Base-by-base conservation (phyloP, 768 basidiomycete species). In the Steccherinum ochraceum region DNA sequence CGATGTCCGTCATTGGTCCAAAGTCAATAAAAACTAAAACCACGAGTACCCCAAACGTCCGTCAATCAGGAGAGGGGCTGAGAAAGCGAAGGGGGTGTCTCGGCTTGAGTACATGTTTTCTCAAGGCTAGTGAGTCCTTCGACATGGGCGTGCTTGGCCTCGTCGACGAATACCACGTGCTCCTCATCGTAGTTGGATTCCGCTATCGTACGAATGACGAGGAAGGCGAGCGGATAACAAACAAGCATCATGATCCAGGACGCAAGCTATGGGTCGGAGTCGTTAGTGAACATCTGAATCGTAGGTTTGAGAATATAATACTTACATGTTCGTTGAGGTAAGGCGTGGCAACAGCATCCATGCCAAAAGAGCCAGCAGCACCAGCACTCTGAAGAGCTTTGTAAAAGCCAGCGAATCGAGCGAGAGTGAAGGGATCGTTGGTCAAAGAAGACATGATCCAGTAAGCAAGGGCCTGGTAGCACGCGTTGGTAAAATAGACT, bases 351-450 rank as follows among this genome's bases (percentile, higher is more conserved):
- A 69, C 69, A 1, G 73, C 74, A 58, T 75, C 74, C 72, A 75
- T 73, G 21, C 72, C 74, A 56, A 68, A 75, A 24, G 63, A 65
- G 44, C 70, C 69, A 13, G 73, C 73, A 16, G 58, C 51, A 19
- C 72, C 73, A 12, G 65, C 65, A 23, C 61, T 63, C 57, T 68
- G 64, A 25, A 66, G 39, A 13, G 69, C 71, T 62, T 74, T 74
- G 67, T 73, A 75, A 49, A 71, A 63, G 1, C 74, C 74, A 2
- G 73, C 69, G 56, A 65, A 72, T n/a, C 74, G 67, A 48, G 74
- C 73, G 44, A 75, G 69, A 27, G 56, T 66, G 63, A 72, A 74
- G 5, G 72, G 71, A 60, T 73, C 72, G 63, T 74, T 74, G 19
- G 73, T 63, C 50, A 74, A 60, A 23, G 71, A 66, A 24, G 65